phyloP scores from a whole-genome alignment of 1,284 basidiomycete genomes.

The Ceratobasidium sp. region DNA sequence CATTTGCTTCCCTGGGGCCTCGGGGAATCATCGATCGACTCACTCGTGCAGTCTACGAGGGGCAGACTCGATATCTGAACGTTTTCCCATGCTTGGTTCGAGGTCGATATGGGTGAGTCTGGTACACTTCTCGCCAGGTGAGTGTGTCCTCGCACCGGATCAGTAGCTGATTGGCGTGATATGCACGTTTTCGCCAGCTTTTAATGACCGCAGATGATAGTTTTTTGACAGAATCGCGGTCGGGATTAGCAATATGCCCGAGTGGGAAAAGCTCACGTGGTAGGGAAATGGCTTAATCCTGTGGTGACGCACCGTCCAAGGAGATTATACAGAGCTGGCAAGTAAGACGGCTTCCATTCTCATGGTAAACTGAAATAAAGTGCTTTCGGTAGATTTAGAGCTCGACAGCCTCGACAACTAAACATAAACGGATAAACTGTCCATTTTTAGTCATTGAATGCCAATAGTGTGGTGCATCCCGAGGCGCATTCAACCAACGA shows the following conservation, averaged over 20 bases:
- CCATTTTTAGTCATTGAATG: no score
- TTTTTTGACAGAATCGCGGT: neutral
- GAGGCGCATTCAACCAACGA: no score
- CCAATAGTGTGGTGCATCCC: no score
- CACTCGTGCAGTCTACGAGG: neutral
- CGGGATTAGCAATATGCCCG: neutral
- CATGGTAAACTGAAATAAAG: no score
- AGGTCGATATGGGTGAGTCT: neutral
- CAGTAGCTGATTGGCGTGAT: neutral
- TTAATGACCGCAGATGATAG: no score
- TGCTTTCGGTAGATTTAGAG: no score
- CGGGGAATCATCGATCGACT: neutral
- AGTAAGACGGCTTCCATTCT: no score
- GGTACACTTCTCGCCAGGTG: neutral
- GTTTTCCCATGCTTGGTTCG: neutral
- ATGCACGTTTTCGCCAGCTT: no score
- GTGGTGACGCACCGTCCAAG: neutral
- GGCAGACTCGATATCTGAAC: neutral
- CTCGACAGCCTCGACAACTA: no score
- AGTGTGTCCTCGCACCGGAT: neutral
- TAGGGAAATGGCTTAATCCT: neutral
- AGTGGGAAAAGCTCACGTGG: no score
- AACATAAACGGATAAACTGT: no score
- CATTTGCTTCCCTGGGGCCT: neutral
- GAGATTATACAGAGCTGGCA: no score